A percentile compares a stretch with the other conserved stretches of the same genome.
phyloP scores from a whole-genome alignment of 345 rosid genomes.

The Combretum micranthum region DNA sequence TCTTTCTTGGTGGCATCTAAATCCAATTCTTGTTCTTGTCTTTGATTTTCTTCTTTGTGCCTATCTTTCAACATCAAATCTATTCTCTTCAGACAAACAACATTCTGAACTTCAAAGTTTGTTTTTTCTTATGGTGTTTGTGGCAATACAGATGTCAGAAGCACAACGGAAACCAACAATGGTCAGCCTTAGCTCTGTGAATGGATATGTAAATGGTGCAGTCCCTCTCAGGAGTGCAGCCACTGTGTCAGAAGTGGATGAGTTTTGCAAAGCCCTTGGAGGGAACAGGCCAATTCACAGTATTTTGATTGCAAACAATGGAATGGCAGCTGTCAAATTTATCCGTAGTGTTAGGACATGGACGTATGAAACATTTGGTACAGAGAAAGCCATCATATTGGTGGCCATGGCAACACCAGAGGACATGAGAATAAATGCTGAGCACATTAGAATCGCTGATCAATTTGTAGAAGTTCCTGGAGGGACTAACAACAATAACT shows the following conservation, averaged over 20 bases:
- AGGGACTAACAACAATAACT: conserved; percentile 97
- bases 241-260: conserved; percentile 55
- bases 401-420: conserved; percentile 99
- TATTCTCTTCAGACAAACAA: background rate
- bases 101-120: conserved; percentile 1
- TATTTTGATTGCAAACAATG: conserved; percentile 92
- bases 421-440: conserved; percentile 99
- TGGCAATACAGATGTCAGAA: conserved; percentile 39
- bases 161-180: conserved; percentile 37
- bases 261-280: conserved; percentile 76
- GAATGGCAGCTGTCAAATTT: conserved; percentile 99
- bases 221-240: conserved; percentile 52
- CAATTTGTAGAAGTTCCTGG: conserved; percentile 99
- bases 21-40: too few relatives aligned
- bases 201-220: conserved; percentile 48
- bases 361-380: conserved; percentile 98
- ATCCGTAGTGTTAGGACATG: conserved; percentile 92
- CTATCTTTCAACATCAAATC: background rate
- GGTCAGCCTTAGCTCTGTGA: conserved; percentile 39
- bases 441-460: conserved; percentile 97
- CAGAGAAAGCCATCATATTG: conserved; percentile 89
- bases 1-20: too few relatives aligned
- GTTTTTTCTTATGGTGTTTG: background rate
- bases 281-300: conserved; percentile 86
- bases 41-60: too few relatives aligned